Percentiles rank a stretch among this genome's conserved stretches.
Conservation (phyloP, 225 moss, liverwort and hornwort species). For the Polytrichum formosum region DNA sequence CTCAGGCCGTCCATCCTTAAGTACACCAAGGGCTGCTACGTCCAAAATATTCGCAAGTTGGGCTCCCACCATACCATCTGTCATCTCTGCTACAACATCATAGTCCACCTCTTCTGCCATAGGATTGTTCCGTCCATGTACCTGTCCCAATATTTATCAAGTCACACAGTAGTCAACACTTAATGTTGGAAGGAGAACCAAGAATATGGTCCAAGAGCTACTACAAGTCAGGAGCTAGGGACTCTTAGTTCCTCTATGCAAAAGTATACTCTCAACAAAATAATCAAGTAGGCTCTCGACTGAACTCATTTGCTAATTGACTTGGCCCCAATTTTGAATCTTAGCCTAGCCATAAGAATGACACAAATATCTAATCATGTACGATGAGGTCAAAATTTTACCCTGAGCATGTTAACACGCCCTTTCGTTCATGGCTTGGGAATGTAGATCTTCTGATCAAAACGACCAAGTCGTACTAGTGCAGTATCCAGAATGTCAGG, state of each 20-base stretch:
- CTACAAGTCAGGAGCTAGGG: too few relatives aligned
- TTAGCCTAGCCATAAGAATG: too few relatives aligned
- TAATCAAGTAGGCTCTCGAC: too few relatives aligned
- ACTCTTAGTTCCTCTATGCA: too few relatives aligned
- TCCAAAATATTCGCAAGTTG: constrained; percentile 94
- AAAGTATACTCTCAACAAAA: too few relatives aligned
- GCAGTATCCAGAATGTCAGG: constrained; percentile 96
- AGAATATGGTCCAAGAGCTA: too few relatives aligned
- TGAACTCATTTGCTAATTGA: too few relatives aligned
- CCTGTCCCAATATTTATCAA: constrained; percentile 32
- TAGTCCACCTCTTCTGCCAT: constrained; percentile 99
- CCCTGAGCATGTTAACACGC: constrained; percentile 76
- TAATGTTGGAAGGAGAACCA: too few relatives aligned
- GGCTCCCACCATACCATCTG: constrained; percentile 98
- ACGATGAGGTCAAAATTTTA: constrained; percentile 12
- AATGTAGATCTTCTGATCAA: constrained; percentile 92
- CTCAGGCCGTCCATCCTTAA: constrained; percentile 87
- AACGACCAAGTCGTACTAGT: constrained; percentile 88
- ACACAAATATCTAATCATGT: too few relatives aligned
- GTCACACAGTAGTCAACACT: too few relatives aligned
- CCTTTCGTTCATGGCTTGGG: constrained; percentile 98
- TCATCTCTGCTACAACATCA: constrained; percentile 93
- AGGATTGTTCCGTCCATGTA: constrained; percentile 92
- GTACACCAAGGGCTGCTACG: constrained; percentile 85
- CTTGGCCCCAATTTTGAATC: too few relatives aligned